phyloP scores from a whole-genome alignment of 225 moss, liverwort and hornwort species.

The Sphagnum contortum region DNA sequence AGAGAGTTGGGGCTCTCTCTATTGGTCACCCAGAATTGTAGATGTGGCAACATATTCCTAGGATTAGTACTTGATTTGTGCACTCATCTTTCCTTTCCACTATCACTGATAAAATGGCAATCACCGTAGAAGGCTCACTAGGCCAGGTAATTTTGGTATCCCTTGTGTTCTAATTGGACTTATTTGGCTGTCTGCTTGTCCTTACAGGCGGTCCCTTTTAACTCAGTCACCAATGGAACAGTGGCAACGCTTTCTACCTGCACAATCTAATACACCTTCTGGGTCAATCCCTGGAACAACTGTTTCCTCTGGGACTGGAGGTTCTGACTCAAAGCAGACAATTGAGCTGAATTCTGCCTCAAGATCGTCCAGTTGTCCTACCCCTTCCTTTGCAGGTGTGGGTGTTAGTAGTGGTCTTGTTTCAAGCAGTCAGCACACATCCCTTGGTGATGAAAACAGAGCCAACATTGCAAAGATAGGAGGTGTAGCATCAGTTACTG shows the following conservation, averaged over 20 bases:
- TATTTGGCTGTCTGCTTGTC: constrained; percentile 1
- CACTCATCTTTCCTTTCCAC: neutral
- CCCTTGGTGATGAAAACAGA: constrained; percentile 21
- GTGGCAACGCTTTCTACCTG: constrained; percentile 4
- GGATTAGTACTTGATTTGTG: neutral
- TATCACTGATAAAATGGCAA: neutral
- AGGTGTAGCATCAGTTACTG: constrained; percentile 9
- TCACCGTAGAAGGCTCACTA: neutral
- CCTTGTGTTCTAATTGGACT: neutral
- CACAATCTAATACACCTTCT: constrained; percentile 13
- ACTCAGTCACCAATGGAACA: constrained; percentile 43
- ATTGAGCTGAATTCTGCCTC: constrained; percentile 20
- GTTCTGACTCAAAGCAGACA: constrained; percentile 31
- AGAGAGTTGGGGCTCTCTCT: neutral
- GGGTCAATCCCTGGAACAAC: constrained; percentile 23
- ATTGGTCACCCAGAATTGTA: neutral
- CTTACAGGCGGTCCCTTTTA: constrained; percentile 44
- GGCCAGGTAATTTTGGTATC: neutral
- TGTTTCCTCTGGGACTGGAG: constrained; percentile 38
- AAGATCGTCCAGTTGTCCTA: constrained; percentile 6
- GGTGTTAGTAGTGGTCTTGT: constrained; percentile 12
- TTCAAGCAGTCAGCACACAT: constrained; percentile 11
- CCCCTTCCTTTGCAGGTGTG: constrained; percentile 8
- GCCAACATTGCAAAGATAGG: constrained; percentile 4
- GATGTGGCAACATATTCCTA: neutral